These are phyloP conservation scores for Citrus glauca DNA, from an alignment of 345 rosid genomes.

Conservation along the genomic window DNA sequence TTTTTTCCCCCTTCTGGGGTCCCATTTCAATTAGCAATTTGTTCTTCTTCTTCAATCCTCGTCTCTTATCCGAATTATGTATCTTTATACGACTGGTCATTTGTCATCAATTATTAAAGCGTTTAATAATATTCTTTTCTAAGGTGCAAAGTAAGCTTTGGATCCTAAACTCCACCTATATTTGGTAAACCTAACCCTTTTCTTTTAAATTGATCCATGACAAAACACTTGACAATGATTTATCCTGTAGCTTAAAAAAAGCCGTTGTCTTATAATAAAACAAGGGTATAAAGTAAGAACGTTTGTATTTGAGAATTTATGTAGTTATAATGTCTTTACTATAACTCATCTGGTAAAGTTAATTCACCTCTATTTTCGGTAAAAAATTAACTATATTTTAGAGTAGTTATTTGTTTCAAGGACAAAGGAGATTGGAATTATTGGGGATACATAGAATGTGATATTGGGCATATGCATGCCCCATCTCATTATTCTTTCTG, in stretches of 20 bases:
- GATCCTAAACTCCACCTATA: constrained; percentile 8
- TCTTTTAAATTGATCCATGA: neutral
- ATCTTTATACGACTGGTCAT: constrained; percentile 19
- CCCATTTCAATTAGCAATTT: constrained; percentile 6
- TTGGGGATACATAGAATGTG: constrained; percentile 23
- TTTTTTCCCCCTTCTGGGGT: constrained; percentile 1
- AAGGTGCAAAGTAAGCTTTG: constrained; percentile 11
- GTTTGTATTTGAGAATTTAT: no score
- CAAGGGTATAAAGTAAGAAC: no score
- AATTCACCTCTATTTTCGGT: neutral
- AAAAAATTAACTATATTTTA: neutral
- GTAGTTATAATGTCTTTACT: no score
- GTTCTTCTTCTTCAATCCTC: constrained; percentile 9
- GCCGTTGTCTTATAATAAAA: no score
- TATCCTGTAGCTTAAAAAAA: neutral
- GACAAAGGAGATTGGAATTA: constrained; percentile 22
- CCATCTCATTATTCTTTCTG: constrained; percentile 26
- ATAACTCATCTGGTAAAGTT: neutral
- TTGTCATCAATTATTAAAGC: constrained; percentile 31
- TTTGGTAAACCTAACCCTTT: constrained; percentile 11
- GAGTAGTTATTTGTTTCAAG: neutral
- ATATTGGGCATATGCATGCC: constrained; percentile 19
- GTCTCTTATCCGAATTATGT: constrained; percentile 26
- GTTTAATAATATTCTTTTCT: constrained; percentile 21
- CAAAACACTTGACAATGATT: neutral